Conservation (phyloP, 495 filamentous ascomycete species). For the Pyrenopolyporus hunteri region DNA sequence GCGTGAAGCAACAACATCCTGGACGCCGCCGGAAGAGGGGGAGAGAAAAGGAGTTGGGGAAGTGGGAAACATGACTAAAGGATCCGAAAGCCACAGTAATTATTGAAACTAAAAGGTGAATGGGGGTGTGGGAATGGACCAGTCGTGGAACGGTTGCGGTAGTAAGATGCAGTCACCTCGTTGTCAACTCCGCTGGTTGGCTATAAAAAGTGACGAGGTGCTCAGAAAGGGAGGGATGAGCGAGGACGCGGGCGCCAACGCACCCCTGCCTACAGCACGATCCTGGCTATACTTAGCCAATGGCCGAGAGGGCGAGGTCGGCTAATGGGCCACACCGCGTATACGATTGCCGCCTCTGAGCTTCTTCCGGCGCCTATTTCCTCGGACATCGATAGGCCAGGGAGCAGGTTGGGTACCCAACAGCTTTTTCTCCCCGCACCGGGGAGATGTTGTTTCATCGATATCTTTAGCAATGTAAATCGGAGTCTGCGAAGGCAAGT, state of each 20-base stretch:
- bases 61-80: constrained; percentile 27
- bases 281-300: constrained; percentile 40
- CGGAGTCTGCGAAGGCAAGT: constrained; percentile 6
- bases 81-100: constrained; percentile 29
- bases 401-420: no score
- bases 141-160: constrained; percentile 21
- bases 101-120: constrained; percentile 43
- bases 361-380: constrained; percentile 35
- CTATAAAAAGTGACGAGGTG: constrained; percentile 43
- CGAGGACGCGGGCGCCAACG: constrained; percentile 44
- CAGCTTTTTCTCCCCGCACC: constrained; percentile 28
- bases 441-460: constrained; percentile 11
- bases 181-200: constrained; percentile 38
- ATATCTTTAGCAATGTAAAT: constrained; percentile 7
- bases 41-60: constrained; percentile 37
- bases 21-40: constrained; percentile 36
- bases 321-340: constrained; percentile 38
- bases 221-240: constrained; percentile 37
- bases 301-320: constrained; percentile 33
- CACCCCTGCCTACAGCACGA: constrained; percentile 36
- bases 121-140: constrained; percentile 17
- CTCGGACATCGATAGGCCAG: not conserved
- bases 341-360: constrained; percentile 30
- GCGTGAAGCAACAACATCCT: constrained; percentile 28
- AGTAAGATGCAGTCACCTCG: constrained; percentile 31